Evolutionary conservation across 495 filamentous ascomycete species (phyloP).

Genomic region (Podospora pseudopauciseta): DNA sequence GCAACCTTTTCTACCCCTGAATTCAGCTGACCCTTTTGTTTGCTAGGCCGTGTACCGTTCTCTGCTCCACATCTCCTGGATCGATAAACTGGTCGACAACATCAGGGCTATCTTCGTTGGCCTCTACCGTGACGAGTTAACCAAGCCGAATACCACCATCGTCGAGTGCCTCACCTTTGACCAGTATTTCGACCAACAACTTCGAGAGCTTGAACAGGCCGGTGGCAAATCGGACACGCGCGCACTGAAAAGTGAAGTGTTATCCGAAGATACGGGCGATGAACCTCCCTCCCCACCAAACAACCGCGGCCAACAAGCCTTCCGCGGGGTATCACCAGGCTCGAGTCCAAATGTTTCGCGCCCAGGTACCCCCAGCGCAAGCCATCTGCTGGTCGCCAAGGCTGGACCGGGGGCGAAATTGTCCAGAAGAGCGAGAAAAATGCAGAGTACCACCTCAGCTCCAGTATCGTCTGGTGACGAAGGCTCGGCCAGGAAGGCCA

Average conservation of each 20-base stretch:
- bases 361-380: constrained; percentile 68
- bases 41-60: constrained; percentile 92
- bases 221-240: constrained; percentile 31
- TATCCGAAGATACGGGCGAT: constrained; percentile 35
- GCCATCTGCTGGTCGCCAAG: constrained; percentile 65
- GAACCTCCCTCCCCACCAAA: constrained; percentile 25
- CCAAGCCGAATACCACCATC: constrained; percentile 70
- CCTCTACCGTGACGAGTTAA: constrained; percentile 83
- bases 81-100: constrained; percentile 93
- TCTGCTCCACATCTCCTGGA: constrained; percentile 90
- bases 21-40: constrained; percentile 13
- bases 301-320: constrained; percentile 31
- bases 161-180: constrained; percentile 77
- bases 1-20: constrained; percentile 4
- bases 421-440: constrained; percentile 80
- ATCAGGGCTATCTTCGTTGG: constrained; percentile 85
- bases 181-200: constrained; percentile 89
- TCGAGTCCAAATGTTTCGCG: constrained; percentile 72
- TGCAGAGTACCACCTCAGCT: constrained; percentile 56
- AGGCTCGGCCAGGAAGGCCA: constrained; percentile 52
- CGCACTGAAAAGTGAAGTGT: constrained; percentile 42
- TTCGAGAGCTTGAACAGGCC: constrained; percentile 70
- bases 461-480: constrained; percentile 85
- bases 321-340: constrained; percentile 46
- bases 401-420: constrained; percentile 65